Percentiles rank a stretch among this genome's conserved stretches.
These are phyloP conservation scores for Capsicum rhomboideum DNA, from an alignment of 257 asterid genomes.

Conservation along the genomic window DNA sequence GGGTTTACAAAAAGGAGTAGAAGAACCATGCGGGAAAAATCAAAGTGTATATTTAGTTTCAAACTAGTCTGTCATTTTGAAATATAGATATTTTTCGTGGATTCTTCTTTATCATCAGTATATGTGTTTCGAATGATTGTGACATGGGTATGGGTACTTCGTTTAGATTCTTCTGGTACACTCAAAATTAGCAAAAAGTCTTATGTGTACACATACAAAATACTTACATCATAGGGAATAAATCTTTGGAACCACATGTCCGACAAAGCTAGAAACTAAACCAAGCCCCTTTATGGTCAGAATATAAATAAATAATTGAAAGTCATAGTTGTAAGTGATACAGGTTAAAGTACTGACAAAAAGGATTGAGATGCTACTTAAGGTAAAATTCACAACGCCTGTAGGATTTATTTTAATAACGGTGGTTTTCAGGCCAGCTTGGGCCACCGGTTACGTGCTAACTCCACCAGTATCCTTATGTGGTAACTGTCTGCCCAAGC, in stretches of 20 bases:
- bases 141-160: neutral
- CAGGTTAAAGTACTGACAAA: neutral
- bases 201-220: neutral
- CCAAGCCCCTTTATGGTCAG: neutral
- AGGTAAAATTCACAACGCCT: neutral
- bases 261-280: neutral
- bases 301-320: neutral
- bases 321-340: neutral
- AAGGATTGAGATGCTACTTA: neutral
- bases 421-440: neutral
- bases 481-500: neutral
- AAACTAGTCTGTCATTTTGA: neutral
- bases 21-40: neutral
- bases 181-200: neutral
- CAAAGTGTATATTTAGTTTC: neutral
- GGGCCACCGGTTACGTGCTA: neutral
- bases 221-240: neutral
- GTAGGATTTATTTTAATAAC: neutral
- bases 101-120: neutral
- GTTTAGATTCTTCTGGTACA: neutral
- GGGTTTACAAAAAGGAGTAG: neutral
- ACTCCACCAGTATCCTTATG: neutral
- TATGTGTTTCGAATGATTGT: neutral
- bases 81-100: neutral
- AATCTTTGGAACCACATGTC: neutral